phyloP scores from a whole-genome alignment of 2,329 filamentous ascomycete species.

The Paecilomyces sp. region DNA sequence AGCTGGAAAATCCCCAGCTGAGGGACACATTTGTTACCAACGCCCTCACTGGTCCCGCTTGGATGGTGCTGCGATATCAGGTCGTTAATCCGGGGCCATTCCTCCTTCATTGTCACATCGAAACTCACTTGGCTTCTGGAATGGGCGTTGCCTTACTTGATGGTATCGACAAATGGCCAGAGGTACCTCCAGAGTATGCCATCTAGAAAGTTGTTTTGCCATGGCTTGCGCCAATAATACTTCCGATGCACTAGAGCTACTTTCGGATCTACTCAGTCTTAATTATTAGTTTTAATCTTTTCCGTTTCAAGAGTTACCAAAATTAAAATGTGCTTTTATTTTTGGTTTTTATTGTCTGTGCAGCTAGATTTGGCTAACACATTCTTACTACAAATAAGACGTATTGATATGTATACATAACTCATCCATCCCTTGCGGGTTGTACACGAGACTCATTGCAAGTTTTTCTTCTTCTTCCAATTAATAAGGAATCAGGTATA shows the following conservation, averaged over 20 bases:
- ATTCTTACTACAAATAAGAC: too few relatives aligned
- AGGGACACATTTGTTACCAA: constrained; percentile 36
- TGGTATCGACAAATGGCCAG: constrained; percentile 41
- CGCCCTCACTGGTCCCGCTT: constrained; percentile 20
- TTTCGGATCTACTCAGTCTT: background rate
- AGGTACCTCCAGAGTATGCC: constrained; percentile 13
- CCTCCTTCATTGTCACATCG: constrained; percentile 46
- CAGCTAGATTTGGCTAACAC: too few relatives aligned
- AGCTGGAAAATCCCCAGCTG: constrained; percentile 36
- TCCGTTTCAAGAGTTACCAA: too few relatives aligned
- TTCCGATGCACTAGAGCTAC: background rate
- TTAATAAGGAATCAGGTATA: too few relatives aligned
- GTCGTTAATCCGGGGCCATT: constrained; percentile 41
- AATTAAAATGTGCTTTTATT: too few relatives aligned
- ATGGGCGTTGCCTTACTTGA: constrained; percentile 45
- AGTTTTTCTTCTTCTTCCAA: too few relatives aligned
- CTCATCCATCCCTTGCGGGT: too few relatives aligned
- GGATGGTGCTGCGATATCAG: constrained; percentile 41
- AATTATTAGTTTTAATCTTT: background rate
- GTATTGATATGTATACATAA: too few relatives aligned
- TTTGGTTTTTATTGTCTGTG: too few relatives aligned
- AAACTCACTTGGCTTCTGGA: constrained; percentile 40
- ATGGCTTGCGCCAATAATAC: background rate
- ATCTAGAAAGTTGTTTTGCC: background rate
- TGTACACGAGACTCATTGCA: too few relatives aligned